Conservation (phyloP, 768 basidiomycete species). For the Boletus sensibilis region DNA sequence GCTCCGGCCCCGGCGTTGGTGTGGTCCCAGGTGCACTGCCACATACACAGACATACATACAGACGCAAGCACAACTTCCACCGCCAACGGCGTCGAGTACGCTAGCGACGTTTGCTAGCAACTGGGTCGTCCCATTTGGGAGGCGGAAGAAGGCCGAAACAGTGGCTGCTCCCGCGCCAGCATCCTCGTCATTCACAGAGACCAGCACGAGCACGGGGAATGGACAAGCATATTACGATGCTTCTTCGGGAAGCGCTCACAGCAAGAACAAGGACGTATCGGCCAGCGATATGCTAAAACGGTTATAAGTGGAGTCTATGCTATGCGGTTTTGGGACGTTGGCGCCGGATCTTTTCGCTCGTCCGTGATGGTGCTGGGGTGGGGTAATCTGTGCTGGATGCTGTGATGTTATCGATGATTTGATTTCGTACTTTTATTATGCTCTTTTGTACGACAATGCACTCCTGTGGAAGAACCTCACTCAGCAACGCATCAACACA, state of each 20-base stretch:
- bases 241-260: conserved; percentile 10
- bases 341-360: background rate
- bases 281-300: conserved; percentile 41
- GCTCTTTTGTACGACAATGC: background rate
- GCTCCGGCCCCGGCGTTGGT: background rate
- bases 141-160: conserved; percentile 42
- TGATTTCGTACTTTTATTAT: background rate
- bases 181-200: conserved; percentile 5
- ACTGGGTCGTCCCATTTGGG: conserved; percentile 66
- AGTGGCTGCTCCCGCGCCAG: background rate
- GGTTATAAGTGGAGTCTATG: conserved; percentile 13
- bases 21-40: conserved; percentile 7
- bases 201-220: conserved; percentile 21
- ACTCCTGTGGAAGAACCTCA: background rate
- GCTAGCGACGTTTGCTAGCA: conserved; percentile 57
- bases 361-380: background rate
- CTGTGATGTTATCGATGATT: background rate
- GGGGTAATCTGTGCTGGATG: background rate
- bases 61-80: conserved; percentile 16
- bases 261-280: conserved; percentile 24
- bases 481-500: no score
- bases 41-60: background rate
- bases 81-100: conserved; percentile 48
- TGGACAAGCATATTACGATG: conserved; percentile 22
- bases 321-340: background rate